phyloP scores from a whole-genome alignment of 208 protist genomes.

The Tritrichomonas musculus region DNA sequence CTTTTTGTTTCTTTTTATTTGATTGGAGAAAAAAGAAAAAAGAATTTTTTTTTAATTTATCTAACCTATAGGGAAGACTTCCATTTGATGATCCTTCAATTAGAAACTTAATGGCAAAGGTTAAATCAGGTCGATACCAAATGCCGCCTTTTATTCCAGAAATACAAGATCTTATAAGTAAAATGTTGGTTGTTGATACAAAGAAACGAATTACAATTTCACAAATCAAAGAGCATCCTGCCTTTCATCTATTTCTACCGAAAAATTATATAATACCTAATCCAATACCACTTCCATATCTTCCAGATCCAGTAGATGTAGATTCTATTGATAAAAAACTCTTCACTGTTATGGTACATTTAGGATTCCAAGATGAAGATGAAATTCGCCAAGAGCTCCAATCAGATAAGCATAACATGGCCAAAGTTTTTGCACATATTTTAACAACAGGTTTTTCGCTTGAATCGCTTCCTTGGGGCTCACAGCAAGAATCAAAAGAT shows the following conservation, averaged over 20 bases:
- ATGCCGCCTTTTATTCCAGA: neutral
- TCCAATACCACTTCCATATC: neutral
- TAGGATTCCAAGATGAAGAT: neutral
- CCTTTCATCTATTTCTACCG: constrained; percentile 6
- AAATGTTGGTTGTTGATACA: constrained; percentile 26
- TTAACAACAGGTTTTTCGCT: neutral
- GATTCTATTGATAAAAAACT: neutral
- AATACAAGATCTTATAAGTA: constrained; percentile 34
- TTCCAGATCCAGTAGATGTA: neutral
- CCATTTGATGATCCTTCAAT: constrained; percentile 31
- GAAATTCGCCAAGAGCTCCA: neutral
- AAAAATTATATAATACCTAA: neutral
- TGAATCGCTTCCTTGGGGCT: neutral
- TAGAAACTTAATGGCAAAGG: neutral
- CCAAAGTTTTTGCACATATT: neutral
- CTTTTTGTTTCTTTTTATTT: too few species aligned
- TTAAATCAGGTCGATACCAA: neutral
- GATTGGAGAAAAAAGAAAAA: too few species aligned
- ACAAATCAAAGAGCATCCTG: constrained; percentile 37
- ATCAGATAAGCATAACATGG: neutral
- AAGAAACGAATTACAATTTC: constrained; percentile 31
- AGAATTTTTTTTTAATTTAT: neutral
- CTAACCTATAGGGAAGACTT: neutral
- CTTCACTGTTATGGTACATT: neutral
- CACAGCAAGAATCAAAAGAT: neutral